Percentiles rank a stretch among this genome's conserved stretches.
Conservation (phyloP, 129 eudicot species). For the Tagetes patula region DNA sequence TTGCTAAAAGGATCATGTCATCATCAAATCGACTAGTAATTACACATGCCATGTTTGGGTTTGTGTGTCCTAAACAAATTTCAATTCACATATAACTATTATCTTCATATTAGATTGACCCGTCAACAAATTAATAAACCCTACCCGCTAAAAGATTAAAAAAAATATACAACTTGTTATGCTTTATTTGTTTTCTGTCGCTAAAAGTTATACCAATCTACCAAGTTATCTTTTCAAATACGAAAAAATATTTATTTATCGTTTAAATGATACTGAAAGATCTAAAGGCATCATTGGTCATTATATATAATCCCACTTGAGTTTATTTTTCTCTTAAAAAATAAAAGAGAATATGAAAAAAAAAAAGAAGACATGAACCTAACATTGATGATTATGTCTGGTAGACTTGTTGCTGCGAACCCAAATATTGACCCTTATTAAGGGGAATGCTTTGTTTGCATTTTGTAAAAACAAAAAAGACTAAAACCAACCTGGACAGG, state of each 20-base stretch:
- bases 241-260: not conserved
- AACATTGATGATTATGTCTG: slow-evolving; percentile 19
- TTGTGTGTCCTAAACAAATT: no score
- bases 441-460: slow-evolving; percentile 1
- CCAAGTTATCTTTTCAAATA: not conserved
- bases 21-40: no score
- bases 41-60: no score
- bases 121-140: no score
- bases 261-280: not conserved
- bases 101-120: no score
- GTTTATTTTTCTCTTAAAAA: not conserved
- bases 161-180: not conserved
- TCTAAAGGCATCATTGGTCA: slow-evolving; percentile 5
- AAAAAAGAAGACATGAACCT: slow-evolving; percentile 21
- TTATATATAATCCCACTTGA: not conserved
- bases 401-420: slow-evolving; percentile 12
- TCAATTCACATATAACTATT: no score
- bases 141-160: no score
- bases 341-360: not conserved
- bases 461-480: not conserved
- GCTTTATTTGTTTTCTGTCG: slow-evolving; percentile 1
- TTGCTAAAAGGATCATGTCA: no score
- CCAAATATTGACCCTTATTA: slow-evolving; percentile 19
- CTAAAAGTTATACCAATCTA: slow-evolving; percentile 4
- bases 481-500: not conserved